Evolutionary conservation across 208 protist genomes (phyloP), one percentile per base, ranked within the genome.

Genomic region (Tritrichomonas musculus): DNA sequence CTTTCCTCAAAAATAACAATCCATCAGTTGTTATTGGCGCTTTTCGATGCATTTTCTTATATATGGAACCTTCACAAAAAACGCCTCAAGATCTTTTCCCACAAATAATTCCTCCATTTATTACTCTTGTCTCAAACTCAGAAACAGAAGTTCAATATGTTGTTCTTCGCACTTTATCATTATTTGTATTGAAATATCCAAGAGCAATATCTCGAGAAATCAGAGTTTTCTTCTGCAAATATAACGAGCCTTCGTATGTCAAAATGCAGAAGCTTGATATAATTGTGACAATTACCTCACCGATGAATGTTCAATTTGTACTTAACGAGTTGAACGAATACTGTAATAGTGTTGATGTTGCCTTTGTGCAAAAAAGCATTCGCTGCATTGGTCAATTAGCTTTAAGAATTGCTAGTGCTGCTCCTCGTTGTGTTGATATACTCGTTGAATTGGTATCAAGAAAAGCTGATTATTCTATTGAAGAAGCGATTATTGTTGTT

Each of bases 141-240:
- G 96, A 99, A 94, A 97, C 98, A 72, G 98, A 99, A 94, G 97
- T 99, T 66, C 98, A 99, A 95, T 99, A 99, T 95, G 97, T 99
- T 8, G 97, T 98, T 49, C 97, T 99, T 66, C 97, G 98, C 88
- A 99, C 99, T 95, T 98, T 99, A 94, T 97, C 99, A 94, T 96
- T 99, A 8, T 97, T 99, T 88, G 95, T 99, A 1, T 98, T 99
- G 88, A 97, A 97, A 98, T 93, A 97, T 97, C 36, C 88, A 30
- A 66, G 55, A 33, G 36, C 57, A 14, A 5, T 92, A 2, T 69
- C 50, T 11, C 33, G 47, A 22, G 88, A 92, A 92, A 92, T 98
- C 30, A 97, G 98, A 94, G 96, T 98, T 41, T 99, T 99, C 94
- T 98, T 99, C 95, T 97, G 98, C 93, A 98, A 98, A 94, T 99